Percentiles rank a stretch among this genome's conserved stretches.
These are phyloP conservation scores for Paecilomyces sp. DNA, from an alignment of 2,329 filamentous ascomycete genomes.

Conservation along the genomic window DNA sequence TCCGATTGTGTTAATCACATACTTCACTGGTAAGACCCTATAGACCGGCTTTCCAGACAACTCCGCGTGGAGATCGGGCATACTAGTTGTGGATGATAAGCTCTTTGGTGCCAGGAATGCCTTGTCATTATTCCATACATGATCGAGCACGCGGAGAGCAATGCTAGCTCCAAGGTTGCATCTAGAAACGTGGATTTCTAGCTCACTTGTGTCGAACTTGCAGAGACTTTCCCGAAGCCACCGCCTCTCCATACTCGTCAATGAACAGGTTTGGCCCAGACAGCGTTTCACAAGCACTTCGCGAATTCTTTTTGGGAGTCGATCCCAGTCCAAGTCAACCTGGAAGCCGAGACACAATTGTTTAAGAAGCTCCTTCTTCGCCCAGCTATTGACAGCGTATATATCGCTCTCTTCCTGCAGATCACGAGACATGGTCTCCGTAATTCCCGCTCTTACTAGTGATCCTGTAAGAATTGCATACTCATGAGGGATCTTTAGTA, in stretches of 20 bases:
- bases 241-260: slow-evolving; percentile 34
- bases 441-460: slow-evolving; percentile 25
- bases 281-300: slow-evolving; percentile 41
- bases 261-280: slow-evolving; percentile 32
- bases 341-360: slow-evolving; percentile 44
- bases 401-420: slow-evolving; percentile 30
- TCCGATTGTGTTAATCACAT: slow-evolving; percentile 34
- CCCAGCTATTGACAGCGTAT: slow-evolving; percentile 31
- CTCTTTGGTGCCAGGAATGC: slow-evolving; percentile 17
- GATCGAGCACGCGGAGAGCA: slow-evolving; percentile 23
- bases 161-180: slow-evolving; percentile 42
- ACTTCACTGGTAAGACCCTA: slow-evolving; percentile 18
- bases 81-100: slow-evolving; percentile 18
- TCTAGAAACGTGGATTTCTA: slow-evolving; percentile 40
- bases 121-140: slow-evolving; percentile 20
- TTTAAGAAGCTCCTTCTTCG: slow-evolving; percentile 40
- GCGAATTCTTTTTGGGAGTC: slow-evolving; percentile 40
- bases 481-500: slow-evolving; percentile 28
- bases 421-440: slow-evolving; percentile 24
- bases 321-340: slow-evolving; percentile 46
- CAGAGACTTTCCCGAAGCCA: slow-evolving; percentile 39
- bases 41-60: slow-evolving; percentile 7
- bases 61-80: slow-evolving; percentile 20
- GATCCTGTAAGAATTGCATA: slow-evolving; percentile 27
- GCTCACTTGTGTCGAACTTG: slow-evolving; percentile 25